Base-by-base conservation (phyloP, 768 basidiomycete species). In the Russula olivacea region DNA sequence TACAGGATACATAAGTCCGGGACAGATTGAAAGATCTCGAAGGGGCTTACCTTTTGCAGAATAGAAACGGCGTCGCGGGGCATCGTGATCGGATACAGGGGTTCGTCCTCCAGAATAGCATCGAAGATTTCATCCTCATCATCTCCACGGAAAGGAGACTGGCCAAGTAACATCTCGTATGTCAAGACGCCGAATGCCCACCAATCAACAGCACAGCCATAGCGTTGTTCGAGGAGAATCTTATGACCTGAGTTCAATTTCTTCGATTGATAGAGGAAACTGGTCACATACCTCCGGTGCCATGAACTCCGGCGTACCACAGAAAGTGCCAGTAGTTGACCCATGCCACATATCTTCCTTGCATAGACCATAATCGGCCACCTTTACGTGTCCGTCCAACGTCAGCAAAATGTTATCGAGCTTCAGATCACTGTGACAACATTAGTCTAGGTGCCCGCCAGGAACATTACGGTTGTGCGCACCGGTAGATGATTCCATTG, bases 81-180 rank as follows among this genome's bases (percentile, higher is more conserved):
- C 97, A 99, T 99, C 7, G 97, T 98, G 68, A 99, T 98, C 2
- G 97, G 97, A 76, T 98, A 99, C 64, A 99, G 73, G 30, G 95
- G 96, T 73, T 98, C 97, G 71, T 99, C 97, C 74, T 98, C 97
- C 36, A 99, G 76, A 69, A 99, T 98, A 45, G 97, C 97, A 74
- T 99, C 97, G 73, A 98, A 99, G 63, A 99, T 98, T 79, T 99
- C 97, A 71, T 99, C 97, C 74, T 98, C 97, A 68, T 98, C 97
- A 69, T 99, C 97, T 61, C 97, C 97, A 50, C 95, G 88, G 88
- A 99, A 99, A 3, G 97, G 97, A 5, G 97, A 98, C 76, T 98
- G 97, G 51, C 97, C 97, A 28, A 98, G 81, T 58, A 99, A 76
- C 97, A 99, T 99, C 77, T 99, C 97, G 73, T 99, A 99, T 28